Conservation (phyloP, 2,329 filamentous ascomycete genomes). For the Colletotrichum echinochloae region DNA sequence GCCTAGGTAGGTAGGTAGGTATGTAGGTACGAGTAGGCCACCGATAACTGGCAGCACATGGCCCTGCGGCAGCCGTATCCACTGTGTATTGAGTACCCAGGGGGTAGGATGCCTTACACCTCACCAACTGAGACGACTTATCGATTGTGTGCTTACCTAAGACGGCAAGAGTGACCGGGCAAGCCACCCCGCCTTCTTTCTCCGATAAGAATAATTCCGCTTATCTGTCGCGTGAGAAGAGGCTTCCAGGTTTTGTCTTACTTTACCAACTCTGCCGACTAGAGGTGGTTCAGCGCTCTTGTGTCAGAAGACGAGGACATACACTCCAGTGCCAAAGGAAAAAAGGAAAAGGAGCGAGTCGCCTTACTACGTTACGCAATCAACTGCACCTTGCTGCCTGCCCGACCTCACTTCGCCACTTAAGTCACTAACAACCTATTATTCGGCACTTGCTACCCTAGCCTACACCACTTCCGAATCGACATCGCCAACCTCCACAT, state of each 20-base stretch:
- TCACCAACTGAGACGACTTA: slow-evolving; percentile 1
- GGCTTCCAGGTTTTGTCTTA: slow-evolving; percentile 7
- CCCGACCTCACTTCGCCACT: background rate
- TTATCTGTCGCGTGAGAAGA: slow-evolving; percentile 7
- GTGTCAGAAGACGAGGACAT: background rate
- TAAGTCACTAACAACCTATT: background rate
- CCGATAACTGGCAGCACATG: no score
- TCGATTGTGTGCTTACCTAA: slow-evolving; percentile 14
- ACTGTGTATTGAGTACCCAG: no score
- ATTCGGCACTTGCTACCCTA: background rate
- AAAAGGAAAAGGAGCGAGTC: background rate
- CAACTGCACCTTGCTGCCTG: background rate
- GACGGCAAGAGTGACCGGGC: background rate
- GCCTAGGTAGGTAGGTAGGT: no score
- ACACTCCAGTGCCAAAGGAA: background rate
- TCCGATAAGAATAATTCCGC: background rate
- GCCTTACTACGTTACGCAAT: slow-evolving; percentile 25
- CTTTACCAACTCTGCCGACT: background rate
- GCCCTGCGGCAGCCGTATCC: no score
- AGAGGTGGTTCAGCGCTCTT: background rate
- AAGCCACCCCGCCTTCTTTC: background rate
- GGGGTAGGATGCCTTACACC: background rate
- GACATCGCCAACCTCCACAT: background rate
- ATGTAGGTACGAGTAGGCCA: background rate
- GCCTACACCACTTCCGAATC: background rate